These are phyloP conservation scores for Populus trichocarpa DNA, from an alignment of 441 rosid species.

Conservation along the genomic window DNA sequence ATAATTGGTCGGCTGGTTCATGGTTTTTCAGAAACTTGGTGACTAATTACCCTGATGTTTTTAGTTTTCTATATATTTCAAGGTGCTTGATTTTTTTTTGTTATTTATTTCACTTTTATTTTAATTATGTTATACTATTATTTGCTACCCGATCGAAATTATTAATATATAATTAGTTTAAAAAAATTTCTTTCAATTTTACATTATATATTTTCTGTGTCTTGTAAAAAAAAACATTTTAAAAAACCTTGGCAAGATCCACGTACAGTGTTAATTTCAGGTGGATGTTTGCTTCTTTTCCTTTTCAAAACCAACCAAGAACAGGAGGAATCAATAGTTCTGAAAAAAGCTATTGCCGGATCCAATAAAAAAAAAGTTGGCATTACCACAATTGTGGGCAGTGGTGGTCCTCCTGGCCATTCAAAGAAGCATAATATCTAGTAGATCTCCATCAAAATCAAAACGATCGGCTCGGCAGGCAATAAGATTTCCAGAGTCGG, in stretches of 20 bases:
- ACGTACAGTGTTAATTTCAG: background rate
- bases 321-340: background rate
- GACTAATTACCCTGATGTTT: accelerated
- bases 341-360: background rate
- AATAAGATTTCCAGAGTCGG: constrained; percentile 10
- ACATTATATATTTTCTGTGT: no score
- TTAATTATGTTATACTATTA: no score
- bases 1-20: accelerated
- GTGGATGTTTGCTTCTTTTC: background rate
- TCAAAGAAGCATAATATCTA: background rate
- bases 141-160: no score
- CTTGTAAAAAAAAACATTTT: no score
- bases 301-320: background rate
- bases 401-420: constrained; percentile 8
- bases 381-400: background rate
- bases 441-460: constrained; percentile 13
- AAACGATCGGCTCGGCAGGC: constrained; percentile 19
- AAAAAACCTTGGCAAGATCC: no score
- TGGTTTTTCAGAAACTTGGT: no score
- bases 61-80: no score
- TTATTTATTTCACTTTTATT: no score
- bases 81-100: no score
- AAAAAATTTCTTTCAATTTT: no score
- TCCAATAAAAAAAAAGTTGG: background rate
- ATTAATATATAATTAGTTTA: no score